Conservation (phyloP, 768 basidiomycete genomes). For the Saitozyma sp. region DNA sequence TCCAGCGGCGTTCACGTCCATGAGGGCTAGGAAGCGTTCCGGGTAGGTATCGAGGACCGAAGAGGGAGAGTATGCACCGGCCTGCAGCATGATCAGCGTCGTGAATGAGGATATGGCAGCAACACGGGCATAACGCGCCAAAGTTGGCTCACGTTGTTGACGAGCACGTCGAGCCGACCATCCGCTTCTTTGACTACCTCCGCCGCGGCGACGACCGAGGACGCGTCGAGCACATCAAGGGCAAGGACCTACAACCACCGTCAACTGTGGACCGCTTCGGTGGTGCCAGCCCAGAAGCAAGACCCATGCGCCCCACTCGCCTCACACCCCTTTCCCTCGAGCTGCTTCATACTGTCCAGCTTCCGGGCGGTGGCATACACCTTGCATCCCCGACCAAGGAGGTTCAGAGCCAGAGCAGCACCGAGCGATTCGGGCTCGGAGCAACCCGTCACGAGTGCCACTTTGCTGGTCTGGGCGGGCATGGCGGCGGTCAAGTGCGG, state of each 20-base stretch:
- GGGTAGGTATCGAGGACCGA: neutral
- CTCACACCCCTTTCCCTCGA: neutral
- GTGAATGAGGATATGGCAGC: neutral
- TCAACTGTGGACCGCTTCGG: too few relatives aligned
- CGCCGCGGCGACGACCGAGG: neutral
- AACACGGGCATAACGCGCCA: neutral
- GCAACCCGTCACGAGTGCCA: slow-evolving; percentile 14
- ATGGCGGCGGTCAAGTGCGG: too few relatives aligned
- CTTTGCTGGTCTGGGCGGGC: too few relatives aligned
- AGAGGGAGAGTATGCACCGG: neutral
- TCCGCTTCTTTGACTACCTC: neutral
- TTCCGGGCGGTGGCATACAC: slow-evolving; percentile 17
- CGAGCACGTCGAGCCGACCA: neutral
- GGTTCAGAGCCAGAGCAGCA: slow-evolving; percentile 2
- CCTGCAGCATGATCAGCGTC: neutral
- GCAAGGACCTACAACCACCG: neutral
- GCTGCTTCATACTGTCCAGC: slow-evolving; percentile 9
- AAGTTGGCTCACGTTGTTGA: neutral
- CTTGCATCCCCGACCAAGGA: slow-evolving; percentile 6
- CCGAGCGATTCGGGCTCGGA: slow-evolving; percentile 11
- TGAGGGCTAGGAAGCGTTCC: neutral
- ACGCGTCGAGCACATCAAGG: neutral
- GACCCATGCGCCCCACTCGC: neutral
- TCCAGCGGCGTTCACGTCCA: neutral
- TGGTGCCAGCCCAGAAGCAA: too few relatives aligned